These are phyloP conservation scores for Kondoa subrosea DNA, from an alignment of 768 basidiomycete species.

Conservation along the genomic window DNA sequence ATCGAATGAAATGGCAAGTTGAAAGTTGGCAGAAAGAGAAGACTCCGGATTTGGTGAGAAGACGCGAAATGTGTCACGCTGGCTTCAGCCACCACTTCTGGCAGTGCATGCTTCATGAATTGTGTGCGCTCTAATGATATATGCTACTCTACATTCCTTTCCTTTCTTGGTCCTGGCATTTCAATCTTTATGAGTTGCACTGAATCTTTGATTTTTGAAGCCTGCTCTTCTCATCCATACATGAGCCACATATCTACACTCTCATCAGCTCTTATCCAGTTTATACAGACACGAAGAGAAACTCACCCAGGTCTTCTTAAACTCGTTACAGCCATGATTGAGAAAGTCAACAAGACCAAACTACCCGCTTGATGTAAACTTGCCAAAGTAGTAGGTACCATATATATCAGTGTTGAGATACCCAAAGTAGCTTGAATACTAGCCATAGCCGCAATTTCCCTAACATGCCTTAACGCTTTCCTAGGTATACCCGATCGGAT, in stretches of 20 bases:
- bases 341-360: conserved; percentile 63
- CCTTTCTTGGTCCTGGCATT: too few species aligned
- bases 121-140: too few species aligned
- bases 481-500: conserved; percentile 20
- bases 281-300: neutral
- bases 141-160: too few species aligned
- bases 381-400: conserved; percentile 82
- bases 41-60: too few species aligned
- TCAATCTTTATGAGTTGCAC: too few species aligned
- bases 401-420: conserved; percentile 66
- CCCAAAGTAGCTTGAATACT: conserved; percentile 56
- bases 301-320: conserved; percentile 44
- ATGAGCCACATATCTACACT: neutral
- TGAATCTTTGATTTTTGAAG: neutral
- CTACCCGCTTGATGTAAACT: conserved; percentile 92
- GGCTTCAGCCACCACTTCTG: too few species aligned
- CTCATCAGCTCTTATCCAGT: neutral
- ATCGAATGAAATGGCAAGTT: too few species aligned
- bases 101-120: too few species aligned
- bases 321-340: conserved; percentile 57
- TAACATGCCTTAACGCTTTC: conserved; percentile 41
- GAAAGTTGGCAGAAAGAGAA: too few species aligned
- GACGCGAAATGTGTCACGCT: too few species aligned
- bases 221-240: neutral
- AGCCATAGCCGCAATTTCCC: conserved; percentile 35